Percentiles rank a stretch among this genome's conserved stretches.
Evolutionary conservation across 768 basidiomycete species (phyloP).

Genomic region (Amanita phalloides): DNA sequence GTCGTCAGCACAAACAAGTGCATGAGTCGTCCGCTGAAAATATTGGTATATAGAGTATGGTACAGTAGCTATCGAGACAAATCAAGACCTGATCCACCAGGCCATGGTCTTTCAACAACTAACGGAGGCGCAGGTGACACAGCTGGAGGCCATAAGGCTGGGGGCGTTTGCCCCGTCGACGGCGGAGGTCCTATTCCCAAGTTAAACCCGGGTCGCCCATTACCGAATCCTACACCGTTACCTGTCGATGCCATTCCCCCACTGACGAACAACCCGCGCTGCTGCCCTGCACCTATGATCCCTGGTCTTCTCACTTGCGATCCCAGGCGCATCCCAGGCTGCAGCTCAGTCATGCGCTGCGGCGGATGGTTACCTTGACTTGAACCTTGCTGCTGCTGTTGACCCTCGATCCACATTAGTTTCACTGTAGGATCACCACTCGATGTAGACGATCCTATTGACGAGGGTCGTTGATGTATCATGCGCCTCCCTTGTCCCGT

Average conservation of each 20-base stretch:
- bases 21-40: slow-evolving; percentile 28
- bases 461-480: slow-evolving; percentile 9
- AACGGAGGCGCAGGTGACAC: slow-evolving; percentile 27
- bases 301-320: slow-evolving; percentile 43
- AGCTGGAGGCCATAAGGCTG: slow-evolving; percentile 26
- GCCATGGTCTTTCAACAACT: slow-evolving; percentile 35
- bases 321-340: slow-evolving; percentile 40
- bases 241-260: slow-evolving; percentile 12
- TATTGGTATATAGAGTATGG: too few relatives aligned
- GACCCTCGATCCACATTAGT: slow-evolving; percentile 22
- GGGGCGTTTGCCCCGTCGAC: slow-evolving; percentile 18
- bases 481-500: slow-evolving; percentile 14
- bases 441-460: slow-evolving; percentile 7
- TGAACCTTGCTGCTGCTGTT: slow-evolving; percentile 20
- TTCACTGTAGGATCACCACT: slow-evolving; percentile 10
- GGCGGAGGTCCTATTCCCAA: slow-evolving; percentile 17
- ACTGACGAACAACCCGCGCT: slow-evolving; percentile 23
- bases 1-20: slow-evolving; percentile 46
- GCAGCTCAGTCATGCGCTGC: slow-evolving; percentile 41
- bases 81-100: slow-evolving; percentile 26
- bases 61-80: slow-evolving; percentile 19
- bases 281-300: slow-evolving; percentile 43
- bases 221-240: background rate
- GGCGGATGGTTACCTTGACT: slow-evolving; percentile 18
- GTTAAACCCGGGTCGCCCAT: background rate